A percentile compares a stretch with the other conserved stretches of the same genome.
Conservation (phyloP, 1,284 basidiomycete species). For the Austroboletus niveus region DNA sequence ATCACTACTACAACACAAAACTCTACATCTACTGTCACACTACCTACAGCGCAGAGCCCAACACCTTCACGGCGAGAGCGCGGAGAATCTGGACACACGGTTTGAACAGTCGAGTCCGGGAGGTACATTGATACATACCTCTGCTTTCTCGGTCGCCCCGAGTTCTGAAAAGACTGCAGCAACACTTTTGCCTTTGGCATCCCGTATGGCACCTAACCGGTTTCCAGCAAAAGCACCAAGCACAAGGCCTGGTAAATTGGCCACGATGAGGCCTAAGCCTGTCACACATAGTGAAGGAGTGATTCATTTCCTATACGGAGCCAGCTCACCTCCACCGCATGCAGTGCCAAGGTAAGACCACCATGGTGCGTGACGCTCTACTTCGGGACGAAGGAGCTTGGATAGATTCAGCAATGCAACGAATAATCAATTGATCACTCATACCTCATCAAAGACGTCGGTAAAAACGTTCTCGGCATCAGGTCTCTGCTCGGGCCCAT, state of each 20-base stretch:
- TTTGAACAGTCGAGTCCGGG: conserved; percentile 5
- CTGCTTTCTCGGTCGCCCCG: conserved; percentile 80
- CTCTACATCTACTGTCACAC: background rate
- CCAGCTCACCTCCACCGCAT: conserved; percentile 41
- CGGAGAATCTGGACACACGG: conserved; percentile 68
- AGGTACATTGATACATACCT: conserved; percentile 46
- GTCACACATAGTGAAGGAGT: conserved; percentile 27
- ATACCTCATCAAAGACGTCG: conserved; percentile 87
- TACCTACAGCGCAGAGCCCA: conserved; percentile 60
- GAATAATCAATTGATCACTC: conserved; percentile 8
- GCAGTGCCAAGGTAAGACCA: conserved; percentile 80
- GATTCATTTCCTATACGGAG: background rate
- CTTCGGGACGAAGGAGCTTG: conserved; percentile 75
- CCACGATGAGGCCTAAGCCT: conserved; percentile 84
- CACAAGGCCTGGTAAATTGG: conserved; percentile 81
- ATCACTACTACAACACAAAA: background rate
- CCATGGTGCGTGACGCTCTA: conserved; percentile 64
- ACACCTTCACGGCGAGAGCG: conserved; percentile 85
- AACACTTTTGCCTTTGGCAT: conserved; percentile 91
- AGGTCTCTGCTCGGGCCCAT: conserved; percentile 50
- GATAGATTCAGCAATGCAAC: conserved; percentile 8
- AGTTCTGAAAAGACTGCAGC: conserved; percentile 87
- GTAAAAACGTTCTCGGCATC: conserved; percentile 82
- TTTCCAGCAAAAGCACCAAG: conserved; percentile 83
- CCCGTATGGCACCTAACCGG: conserved; percentile 81